A percentile compares a stretch with the other conserved stretches of the same genome.
phyloP scores from a whole-genome alignment of 108 stramenopile species.

The Cylindrotheca closterium region DNA sequence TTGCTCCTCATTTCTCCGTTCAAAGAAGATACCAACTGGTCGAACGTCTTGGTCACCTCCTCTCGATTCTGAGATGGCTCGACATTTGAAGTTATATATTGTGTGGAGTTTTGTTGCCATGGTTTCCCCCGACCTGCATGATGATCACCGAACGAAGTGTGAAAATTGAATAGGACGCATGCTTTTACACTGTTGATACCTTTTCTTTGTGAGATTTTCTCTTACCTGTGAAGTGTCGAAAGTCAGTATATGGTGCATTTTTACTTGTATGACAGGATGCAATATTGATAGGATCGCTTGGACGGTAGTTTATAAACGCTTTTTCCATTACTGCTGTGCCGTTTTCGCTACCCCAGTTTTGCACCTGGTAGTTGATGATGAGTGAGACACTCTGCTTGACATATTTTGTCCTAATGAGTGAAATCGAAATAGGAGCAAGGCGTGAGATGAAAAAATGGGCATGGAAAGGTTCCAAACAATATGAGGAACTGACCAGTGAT shows the following conservation, averaged over 20 bases:
- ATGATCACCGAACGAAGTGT: neutral
- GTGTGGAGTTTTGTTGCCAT: neutral
- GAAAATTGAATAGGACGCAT: no score
- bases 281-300: neutral
- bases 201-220: neutral
- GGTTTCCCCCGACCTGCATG: neutral
- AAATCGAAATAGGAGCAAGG: no score
- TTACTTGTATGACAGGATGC: neutral
- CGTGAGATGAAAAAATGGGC: no score
- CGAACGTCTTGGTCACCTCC: neutral
- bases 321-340: slow-evolving; percentile 2
- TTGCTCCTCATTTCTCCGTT: neutral
- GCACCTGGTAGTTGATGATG: slow-evolving; percentile 19
- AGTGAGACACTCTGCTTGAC: slow-evolving; percentile 23
- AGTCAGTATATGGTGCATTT: slow-evolving; percentile 35
- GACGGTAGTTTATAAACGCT: neutral
- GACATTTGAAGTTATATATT: no score
- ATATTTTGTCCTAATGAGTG: slow-evolving; percentile 45
- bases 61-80: no score
- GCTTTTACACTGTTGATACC: neutral
- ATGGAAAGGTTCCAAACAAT: no score
- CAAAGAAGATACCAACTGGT: neutral
- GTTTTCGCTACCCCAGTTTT: slow-evolving; percentile 23
- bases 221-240: slow-evolving; percentile 39
- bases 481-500: slow-evolving; percentile 30